Conservation (phyloP, 106 monocot species). For the Chionographis japonica region DNA sequence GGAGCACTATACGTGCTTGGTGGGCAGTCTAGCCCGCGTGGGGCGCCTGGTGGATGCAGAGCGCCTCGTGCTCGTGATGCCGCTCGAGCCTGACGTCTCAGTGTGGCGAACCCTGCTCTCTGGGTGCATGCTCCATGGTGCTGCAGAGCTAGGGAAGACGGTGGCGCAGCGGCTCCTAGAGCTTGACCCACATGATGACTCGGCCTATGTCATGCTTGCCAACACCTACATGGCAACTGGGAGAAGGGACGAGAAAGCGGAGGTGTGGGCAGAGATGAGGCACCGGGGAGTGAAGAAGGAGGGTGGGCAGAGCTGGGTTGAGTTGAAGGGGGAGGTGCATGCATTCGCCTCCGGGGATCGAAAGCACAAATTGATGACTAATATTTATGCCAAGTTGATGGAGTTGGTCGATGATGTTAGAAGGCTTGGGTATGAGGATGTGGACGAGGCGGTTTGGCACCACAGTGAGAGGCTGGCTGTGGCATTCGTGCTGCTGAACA, state of each 20-base stretch:
- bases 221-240: conserved; percentile 13
- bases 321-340: conserved; percentile 26
- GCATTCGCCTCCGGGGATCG: conserved; percentile 24
- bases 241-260: conserved; percentile 1
- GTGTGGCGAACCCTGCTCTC: conserved; percentile 35
- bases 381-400: conserved; percentile 29
- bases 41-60: conserved; percentile 25
- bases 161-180: conserved; percentile 21
- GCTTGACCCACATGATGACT: conserved; percentile 27
- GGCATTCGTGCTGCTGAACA: conserved; percentile 26
- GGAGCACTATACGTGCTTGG: conserved; percentile 40
- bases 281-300: conserved; percentile 21
- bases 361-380: conserved; percentile 2
- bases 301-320: conserved; percentile 36
- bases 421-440: conserved; percentile 15
- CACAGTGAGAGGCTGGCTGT: conserved; percentile 38
- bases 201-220: conserved; percentile 28
- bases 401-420: conserved; percentile 17
- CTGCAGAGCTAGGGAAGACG: background rate
- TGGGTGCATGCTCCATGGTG: conserved; percentile 15
- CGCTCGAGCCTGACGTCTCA: conserved; percentile 22
- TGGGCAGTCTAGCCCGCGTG: conserved; percentile 24
- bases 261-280: conserved; percentile 21
- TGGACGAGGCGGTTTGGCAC: conserved; percentile 13
- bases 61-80: conserved; percentile 19